Percentiles rank a stretch among this genome's conserved stretches.
These are phyloP conservation scores for Sugiyamaella paludigena DNA, from an alignment of 1,139 yeast species.

Conservation along the genomic window DNA sequence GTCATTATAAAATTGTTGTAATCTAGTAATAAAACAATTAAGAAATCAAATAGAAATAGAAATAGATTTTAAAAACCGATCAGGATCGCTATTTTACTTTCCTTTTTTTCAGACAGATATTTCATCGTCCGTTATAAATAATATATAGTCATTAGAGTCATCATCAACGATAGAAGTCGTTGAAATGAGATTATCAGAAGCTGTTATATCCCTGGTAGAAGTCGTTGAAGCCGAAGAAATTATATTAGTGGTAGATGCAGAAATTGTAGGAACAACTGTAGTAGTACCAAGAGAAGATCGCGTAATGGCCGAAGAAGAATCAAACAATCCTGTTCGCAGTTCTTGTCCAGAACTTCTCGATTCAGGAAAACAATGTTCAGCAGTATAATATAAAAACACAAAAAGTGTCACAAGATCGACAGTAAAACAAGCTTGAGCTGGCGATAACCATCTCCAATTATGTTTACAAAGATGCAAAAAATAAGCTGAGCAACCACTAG, in stretches of 20 bases:
- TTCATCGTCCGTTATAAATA: conserved; percentile 8
- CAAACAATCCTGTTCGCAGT: too few species aligned
- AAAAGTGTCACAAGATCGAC: conserved; percentile 6
- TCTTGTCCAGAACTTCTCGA: neutral
- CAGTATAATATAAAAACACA: conserved; percentile 11
- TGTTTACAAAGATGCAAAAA: conserved; percentile 9
- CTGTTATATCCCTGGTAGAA: neutral
- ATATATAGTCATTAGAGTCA: conserved; percentile 11
- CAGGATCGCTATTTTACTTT: too few species aligned
- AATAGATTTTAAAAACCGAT: neutral
- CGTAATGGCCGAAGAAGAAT: too few species aligned
- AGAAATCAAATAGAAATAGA: neutral
- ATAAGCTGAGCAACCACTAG: conserved; percentile 2
- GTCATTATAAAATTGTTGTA: too few species aligned
- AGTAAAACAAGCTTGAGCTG: conserved; percentile 9
- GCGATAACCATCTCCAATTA: conserved; percentile 10
- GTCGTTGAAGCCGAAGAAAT: neutral
- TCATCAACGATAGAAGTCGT: conserved; percentile 3
- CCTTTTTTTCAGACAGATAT: neutral
- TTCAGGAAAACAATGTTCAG: conserved; percentile 5
- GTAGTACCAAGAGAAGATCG: too few species aligned
- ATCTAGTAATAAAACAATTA: neutral
- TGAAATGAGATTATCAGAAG: neutral
- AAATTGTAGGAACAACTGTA: neutral
- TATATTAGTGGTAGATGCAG: neutral